phyloP scores from a whole-genome alignment of 169 alveolate species.

The Perkinsus marinus region DNA sequence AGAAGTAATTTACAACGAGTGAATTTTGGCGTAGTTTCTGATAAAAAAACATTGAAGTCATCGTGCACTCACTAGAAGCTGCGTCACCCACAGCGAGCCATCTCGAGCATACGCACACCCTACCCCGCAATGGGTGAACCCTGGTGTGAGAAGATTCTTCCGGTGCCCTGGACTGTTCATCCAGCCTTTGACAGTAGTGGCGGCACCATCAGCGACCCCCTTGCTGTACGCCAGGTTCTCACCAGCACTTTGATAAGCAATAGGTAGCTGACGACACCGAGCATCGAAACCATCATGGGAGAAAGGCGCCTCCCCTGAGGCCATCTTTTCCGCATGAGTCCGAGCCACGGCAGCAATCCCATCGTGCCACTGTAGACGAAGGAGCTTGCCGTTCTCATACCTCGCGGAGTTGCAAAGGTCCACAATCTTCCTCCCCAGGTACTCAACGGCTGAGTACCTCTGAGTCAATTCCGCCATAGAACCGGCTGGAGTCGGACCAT shows the following conservation, averaged over 20 bases:
- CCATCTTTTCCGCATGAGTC: constrained; percentile 58
- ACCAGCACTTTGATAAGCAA: constrained; percentile 31
- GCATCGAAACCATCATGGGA: constrained; percentile 62
- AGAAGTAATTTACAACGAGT: too few relatives aligned
- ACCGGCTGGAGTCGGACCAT: background rate
- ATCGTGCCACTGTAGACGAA: constrained; percentile 51
- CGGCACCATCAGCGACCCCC: constrained; percentile 29
- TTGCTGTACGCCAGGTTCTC: constrained; percentile 55
- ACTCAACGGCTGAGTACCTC: background rate
- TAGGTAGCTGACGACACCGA: constrained; percentile 41
- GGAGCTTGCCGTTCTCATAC: constrained; percentile 33
- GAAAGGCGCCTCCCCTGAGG: constrained; percentile 50
- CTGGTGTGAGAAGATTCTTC: constrained; percentile 42
- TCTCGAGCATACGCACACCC: constrained; percentile 24
- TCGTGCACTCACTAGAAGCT: background rate
- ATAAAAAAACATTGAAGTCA: background rate
- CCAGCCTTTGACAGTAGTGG: constrained; percentile 59
- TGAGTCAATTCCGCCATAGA: background rate
- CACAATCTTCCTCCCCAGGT: constrained; percentile 46
- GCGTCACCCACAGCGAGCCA: background rate
- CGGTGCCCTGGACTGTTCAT: constrained; percentile 67
- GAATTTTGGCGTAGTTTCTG: too few relatives aligned
- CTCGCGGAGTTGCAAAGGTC: constrained; percentile 53
- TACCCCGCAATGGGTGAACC: constrained; percentile 42
- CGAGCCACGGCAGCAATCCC: constrained; percentile 40